phyloP scores from a whole-genome alignment of 192 early-diverging fungal species.

The Entophlyctis helioformis region DNA sequence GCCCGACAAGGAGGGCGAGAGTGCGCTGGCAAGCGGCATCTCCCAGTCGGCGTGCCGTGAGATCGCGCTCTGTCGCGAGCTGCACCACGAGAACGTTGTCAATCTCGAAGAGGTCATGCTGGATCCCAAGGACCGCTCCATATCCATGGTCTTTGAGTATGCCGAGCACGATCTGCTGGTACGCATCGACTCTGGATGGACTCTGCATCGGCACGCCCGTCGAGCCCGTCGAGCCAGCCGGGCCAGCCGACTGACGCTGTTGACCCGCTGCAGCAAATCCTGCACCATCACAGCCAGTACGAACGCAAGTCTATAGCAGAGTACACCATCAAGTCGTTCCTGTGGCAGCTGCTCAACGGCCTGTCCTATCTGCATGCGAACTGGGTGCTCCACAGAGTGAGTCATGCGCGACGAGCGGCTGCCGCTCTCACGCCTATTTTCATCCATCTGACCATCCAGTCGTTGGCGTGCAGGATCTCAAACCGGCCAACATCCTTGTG shows the following conservation, averaged over 20 bases:
- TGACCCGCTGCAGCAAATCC: conserved; percentile 66
- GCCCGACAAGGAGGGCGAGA: conserved; percentile 86
- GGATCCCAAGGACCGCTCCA: conserved; percentile 70
- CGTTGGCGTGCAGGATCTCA: conserved; percentile 12
- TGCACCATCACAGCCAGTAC: conserved; percentile 74
- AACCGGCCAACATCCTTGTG: conserved; percentile 38
- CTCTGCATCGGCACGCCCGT: conserved; percentile 1
- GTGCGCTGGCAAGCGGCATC: conserved; percentile 58
- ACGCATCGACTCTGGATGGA: conserved; percentile 10
- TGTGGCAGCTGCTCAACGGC: conserved; percentile 40
- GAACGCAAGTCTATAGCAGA: conserved; percentile 72
- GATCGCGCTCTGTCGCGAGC: conserved; percentile 84
- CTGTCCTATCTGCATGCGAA: conserved; percentile 39
- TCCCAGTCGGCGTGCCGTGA: conserved; percentile 91
- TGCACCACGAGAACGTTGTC: conserved; percentile 81
- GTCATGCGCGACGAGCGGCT: conserved; percentile 1
- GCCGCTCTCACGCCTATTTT: too few relatives aligned
- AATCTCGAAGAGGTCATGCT: conserved; percentile 77
- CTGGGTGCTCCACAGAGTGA: conserved; percentile 35
- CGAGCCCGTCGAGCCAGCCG: too few relatives aligned
- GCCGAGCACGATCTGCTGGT: conserved; percentile 88
- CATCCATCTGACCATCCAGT: not conserved
- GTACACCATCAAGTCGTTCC: conserved; percentile 41
- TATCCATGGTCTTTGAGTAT: conserved; percentile 96
- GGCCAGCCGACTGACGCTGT: not conserved